Base-by-base conservation (phyloP, 768 basidiomycete species). In the Neoboletus subvelutipes region DNA sequence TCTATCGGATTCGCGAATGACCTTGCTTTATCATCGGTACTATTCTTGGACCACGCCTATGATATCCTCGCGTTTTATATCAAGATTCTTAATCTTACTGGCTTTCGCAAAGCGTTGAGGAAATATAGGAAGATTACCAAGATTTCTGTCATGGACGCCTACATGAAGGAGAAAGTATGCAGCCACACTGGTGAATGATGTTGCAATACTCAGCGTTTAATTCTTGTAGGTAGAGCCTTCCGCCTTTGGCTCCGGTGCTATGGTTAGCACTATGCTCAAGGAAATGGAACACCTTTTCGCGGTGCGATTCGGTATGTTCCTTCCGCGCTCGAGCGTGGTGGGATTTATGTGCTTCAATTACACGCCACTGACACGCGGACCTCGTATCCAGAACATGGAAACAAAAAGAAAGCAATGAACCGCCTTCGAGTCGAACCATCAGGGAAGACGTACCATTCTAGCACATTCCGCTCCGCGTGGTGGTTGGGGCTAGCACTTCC, bases 31-130 rank as follows among this genome's bases (percentile, higher is more conserved):
- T 39, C 34, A 22, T 33, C 22, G 13, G 8, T 45, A 31, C 48
- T 51, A 31, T 45, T 20, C 18, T 31, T 40, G 54, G 20, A 20
- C 17, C 22, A 22, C 22, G 10, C 47, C 10, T 29, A 40, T 34
- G 10, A 18, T 52, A 53, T 8, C 26, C 24, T 26, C 26, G 15
- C 39, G n/a, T 45, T 29, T 36, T 39, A 11, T 26, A 29, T 29
- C 10, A 60, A 92, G 87, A 84, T 89, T 45, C 73, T 98, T 40
- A 98, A 99, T 70, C 71, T 94, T 11, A 90, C 92, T 1, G 97
- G 96, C 1, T 94, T 97, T 69, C 79, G 90, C 28, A 94, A 94
- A 68, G 86, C 86, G 0, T 68, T 94, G 55, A 93, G 89, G 73
- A 94, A 93, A 69, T 94, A 91, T 59, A 89, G 88, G 66, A 94